These are phyloP conservation scores for Scheffersomyces titani DNA, from an alignment of 1,139 yeast species.

Conservation along the genomic window DNA sequence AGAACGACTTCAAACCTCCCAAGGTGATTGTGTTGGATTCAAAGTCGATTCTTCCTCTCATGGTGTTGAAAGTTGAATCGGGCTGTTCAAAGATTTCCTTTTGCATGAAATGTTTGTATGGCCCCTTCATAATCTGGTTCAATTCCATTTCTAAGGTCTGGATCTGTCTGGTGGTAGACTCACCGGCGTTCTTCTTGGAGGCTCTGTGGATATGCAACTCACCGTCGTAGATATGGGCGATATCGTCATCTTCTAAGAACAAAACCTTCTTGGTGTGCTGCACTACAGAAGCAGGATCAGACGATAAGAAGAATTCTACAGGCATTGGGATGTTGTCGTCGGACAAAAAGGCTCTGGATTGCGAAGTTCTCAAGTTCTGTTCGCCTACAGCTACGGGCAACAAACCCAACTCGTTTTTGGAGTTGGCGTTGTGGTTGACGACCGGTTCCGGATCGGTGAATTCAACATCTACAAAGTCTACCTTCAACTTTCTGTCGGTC, in stretches of 20 bases:
- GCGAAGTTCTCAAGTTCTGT: slow-evolving; percentile 75
- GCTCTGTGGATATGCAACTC: slow-evolving; percentile 98
- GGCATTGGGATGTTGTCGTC: slow-evolving; percentile 94
- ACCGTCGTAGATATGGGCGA: slow-evolving; percentile 97
- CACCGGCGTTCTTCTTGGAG: slow-evolving; percentile 77
- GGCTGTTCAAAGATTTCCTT: slow-evolving; percentile 99
- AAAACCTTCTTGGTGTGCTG: slow-evolving; percentile 97
- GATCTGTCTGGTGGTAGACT: slow-evolving; percentile 89
- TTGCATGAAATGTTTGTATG: slow-evolving; percentile 95
- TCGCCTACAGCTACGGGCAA: slow-evolving; percentile 47
- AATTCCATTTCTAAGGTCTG: slow-evolving; percentile 97
- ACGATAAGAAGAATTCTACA: slow-evolving; percentile 92
- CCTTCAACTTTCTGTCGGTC: slow-evolving; percentile 92
- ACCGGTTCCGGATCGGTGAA: slow-evolving; percentile 66
- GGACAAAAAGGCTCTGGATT: slow-evolving; percentile 87
- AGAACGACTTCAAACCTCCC: slow-evolving; percentile 87
- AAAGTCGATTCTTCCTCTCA: slow-evolving; percentile 99
- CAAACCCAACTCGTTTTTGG: slow-evolving; percentile 26
- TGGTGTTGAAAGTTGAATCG: slow-evolving; percentile 95
- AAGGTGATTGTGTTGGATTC: slow-evolving; percentile 73
- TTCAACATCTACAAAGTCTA: slow-evolving; percentile 97
- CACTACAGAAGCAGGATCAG: slow-evolving; percentile 97
- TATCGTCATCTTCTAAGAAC: slow-evolving; percentile 96
- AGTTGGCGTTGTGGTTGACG: slow-evolving; percentile 25
- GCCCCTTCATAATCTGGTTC: slow-evolving; percentile 98